phyloP scores from a whole-genome alignment of 2,329 filamentous ascomycete species.

The Aureobasidium sp. region DNA sequence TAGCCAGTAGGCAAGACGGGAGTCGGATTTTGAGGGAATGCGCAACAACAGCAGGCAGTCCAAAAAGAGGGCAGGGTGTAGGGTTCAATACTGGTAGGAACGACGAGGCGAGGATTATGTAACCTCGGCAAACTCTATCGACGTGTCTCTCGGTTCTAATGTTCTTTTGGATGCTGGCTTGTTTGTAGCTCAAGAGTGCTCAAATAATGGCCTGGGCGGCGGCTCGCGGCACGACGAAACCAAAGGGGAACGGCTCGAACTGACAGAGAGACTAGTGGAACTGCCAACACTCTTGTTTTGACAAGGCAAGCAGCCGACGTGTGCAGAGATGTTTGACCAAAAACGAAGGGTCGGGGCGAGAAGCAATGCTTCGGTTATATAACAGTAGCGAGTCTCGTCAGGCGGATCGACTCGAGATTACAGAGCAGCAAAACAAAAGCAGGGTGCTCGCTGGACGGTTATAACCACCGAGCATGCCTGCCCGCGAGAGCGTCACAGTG shows the following conservation, averaged over 20 bases:
- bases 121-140: background rate
- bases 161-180: background rate
- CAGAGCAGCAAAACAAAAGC: constrained; percentile 13
- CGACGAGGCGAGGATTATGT: constrained; percentile 32
- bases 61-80: background rate
- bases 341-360: background rate
- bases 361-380: background rate
- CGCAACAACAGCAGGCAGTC: background rate
- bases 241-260: constrained; percentile 3
- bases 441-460: background rate
- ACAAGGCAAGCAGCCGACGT: background rate
- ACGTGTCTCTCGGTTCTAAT: background rate
- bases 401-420: constrained; percentile 11
- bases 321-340: background rate
- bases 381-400: background rate
- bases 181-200: background rate
- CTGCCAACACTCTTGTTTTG: background rate
- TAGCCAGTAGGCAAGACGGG: constrained; percentile 26
- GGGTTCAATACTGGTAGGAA: background rate
- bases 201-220: constrained; percentile 1
- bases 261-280: constrained; percentile 5
- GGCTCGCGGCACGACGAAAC: constrained; percentile 1
- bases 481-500: constrained; percentile 6
- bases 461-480: background rate
- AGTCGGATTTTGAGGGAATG: background rate